Evolutionary conservation across 495 filamentous ascomycete genomes (phyloP), one percentile per base, ranked within the genome.

Genomic region (Aspergillus ostianus): DNA sequence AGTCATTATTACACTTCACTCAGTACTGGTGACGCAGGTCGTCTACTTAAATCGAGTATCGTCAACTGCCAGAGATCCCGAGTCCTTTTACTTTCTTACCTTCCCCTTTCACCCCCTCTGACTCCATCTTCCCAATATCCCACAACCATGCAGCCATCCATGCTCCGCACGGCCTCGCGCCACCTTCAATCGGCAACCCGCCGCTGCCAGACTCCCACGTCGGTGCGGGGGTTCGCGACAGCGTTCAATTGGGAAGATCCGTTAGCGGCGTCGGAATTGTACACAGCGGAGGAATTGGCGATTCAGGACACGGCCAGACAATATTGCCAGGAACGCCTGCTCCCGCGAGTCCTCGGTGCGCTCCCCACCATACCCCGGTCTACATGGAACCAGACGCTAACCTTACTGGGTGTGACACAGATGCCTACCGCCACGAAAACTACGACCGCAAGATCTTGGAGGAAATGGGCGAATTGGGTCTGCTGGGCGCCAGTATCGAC

Each of bases 381-480:
- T 45, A 45, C 6, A 30, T 23, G 13, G 21, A 36, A 21, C 17
- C 19, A 6, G 18, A 15, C 21, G 46, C 57, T 58, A 23, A 61
- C 21, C 12, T 56, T 23, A n/a, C 48, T 45, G 29, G 54, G 19
- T 49, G 18, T 47, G 21, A 17, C 20, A 3, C 63, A 97, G 94
- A 98, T 77, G 95, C 94, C 61, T 97, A 97, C 76, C 85, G 94
- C 64, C 88, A 93, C 60, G 94, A 98, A 73, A 69, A 96, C 69
- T 98, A 93, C 73, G 94, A 98, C 73, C 83, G 82, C 56, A 84
- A 85, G 58, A 97, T 98, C 51, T 82, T 98, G 21, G 82, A 85
- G 67, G 94, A 98, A 76, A 98, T 98, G 94, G 94, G 94, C 58
- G 92, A 96, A 65, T 77, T 98, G 17, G 94, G 94, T 36, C 82